Conservation (phyloP, 2,329 filamentous ascomycete species). For the Lachnellula subtilissima region DNA sequence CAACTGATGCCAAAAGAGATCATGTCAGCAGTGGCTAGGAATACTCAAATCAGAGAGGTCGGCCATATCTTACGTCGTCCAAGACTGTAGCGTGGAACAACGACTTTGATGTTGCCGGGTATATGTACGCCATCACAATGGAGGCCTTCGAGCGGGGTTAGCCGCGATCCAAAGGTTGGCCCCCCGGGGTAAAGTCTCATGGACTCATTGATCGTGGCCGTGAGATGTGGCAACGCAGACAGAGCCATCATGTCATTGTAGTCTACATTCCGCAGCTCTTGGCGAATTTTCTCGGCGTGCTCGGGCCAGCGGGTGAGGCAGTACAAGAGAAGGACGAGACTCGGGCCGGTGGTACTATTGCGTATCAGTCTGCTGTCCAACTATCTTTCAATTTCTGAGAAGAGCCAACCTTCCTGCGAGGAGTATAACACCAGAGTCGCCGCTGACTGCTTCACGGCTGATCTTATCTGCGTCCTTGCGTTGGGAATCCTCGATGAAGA, state of each 20-base stretch:
- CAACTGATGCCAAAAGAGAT: not conserved
- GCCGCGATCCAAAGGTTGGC: not conserved
- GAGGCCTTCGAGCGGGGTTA: slow-evolving; percentile 3
- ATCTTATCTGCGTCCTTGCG: not conserved
- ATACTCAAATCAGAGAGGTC: not conserved
- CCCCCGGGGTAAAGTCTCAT: slow-evolving; percentile 15
- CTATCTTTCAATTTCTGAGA: not conserved
- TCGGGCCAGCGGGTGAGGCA: not conserved
- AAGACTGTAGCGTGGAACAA: not conserved
- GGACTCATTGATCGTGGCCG: slow-evolving; percentile 33
- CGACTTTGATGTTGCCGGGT: not conserved
- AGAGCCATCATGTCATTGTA: not conserved
- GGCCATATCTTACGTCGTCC: not conserved
- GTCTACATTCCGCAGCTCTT: not conserved
- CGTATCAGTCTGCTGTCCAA: not conserved
- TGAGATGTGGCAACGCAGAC: slow-evolving; percentile 22
- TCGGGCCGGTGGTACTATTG: not conserved
- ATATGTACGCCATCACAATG: slow-evolving; percentile 4
- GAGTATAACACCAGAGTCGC: not conserved
- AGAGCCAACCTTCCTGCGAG: slow-evolving; percentile 4
- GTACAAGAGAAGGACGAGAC: not conserved
- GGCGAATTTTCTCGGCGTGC: not conserved
- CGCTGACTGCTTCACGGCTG: not conserved
- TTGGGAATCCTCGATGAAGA: not conserved
- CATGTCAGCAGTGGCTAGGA: not conserved